phyloP scores from a whole-genome alignment of 2,329 filamentous ascomycete genomes.

The Alternaria tenuissima region DNA sequence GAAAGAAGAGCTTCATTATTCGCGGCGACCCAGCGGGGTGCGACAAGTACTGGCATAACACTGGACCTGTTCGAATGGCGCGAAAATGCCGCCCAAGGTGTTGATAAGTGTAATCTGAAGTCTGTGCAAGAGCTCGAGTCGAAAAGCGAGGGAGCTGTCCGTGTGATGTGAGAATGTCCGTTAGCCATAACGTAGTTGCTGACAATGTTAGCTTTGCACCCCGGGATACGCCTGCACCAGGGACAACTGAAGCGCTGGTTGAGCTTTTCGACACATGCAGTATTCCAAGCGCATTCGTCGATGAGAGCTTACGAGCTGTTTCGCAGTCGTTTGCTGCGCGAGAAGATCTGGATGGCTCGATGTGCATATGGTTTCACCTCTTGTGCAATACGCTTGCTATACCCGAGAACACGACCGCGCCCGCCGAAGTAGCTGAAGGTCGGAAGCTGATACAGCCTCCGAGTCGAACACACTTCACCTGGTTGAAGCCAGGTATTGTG shows the following conservation, averaged over 20 bases:
- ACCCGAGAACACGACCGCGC: constrained; percentile 16
- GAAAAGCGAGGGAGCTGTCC: constrained; percentile 17
- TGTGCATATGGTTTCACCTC: constrained; percentile 41
- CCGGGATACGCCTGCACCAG: constrained; percentile 24
- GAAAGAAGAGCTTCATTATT: not conserved
- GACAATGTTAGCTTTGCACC: constrained; percentile 35
- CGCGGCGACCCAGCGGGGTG: not conserved
- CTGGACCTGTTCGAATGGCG: constrained; percentile 37
- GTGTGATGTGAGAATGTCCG: constrained; percentile 28
- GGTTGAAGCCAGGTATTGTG: constrained; percentile 39
- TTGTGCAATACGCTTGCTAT: constrained; percentile 36
- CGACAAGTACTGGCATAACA: not conserved
- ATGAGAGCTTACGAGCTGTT: constrained; percentile 35
- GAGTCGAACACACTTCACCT: constrained; percentile 35
- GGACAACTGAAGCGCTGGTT: constrained; percentile 12
- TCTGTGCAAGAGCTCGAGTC: constrained; percentile 17
- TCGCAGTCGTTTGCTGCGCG: constrained; percentile 41
- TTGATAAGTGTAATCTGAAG: constrained; percentile 8
- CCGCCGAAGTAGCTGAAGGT: not conserved
- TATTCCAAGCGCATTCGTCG: constrained; percentile 37
- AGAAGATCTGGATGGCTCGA: constrained; percentile 25
- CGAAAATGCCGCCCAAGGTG: constrained; percentile 14
- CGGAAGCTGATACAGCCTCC: constrained; percentile 9
- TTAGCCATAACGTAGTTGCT: not conserved
- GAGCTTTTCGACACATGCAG: constrained; percentile 30